phyloP scores from a whole-genome alignment of 2,329 filamentous ascomycete species.

The Diaporthe amygdali region DNA sequence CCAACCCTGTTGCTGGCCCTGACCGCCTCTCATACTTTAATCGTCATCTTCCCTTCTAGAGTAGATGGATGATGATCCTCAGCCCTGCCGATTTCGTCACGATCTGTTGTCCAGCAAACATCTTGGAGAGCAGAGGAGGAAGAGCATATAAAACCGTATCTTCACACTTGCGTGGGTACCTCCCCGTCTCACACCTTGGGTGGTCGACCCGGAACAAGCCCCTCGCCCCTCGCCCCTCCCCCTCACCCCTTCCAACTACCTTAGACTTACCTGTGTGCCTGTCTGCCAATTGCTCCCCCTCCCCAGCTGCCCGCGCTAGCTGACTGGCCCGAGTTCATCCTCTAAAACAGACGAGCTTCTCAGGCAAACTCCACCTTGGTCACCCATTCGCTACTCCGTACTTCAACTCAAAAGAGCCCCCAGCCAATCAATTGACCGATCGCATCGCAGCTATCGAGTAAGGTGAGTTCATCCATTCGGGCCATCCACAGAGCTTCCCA shows the following conservation, averaged over 20 bases:
- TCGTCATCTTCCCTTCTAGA: constrained; percentile 18
- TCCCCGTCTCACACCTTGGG: constrained; percentile 4
- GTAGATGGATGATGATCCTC: background rate
- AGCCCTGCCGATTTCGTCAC: constrained; percentile 20
- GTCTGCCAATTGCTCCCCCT: background rate
- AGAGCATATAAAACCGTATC: background rate
- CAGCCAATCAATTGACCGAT: constrained; percentile 26
- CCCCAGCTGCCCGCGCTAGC: constrained; percentile 8
- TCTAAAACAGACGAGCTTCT: constrained; percentile 23
- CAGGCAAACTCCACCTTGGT: constrained; percentile 27
- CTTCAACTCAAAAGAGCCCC: constrained; percentile 21
- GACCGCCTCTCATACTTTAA: constrained; percentile 13
- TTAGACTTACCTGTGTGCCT: too few species aligned
- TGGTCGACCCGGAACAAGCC: background rate
- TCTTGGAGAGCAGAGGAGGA: background rate
- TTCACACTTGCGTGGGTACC: background rate
- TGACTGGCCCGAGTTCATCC: constrained; percentile 25
- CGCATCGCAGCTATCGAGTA: constrained; percentile 24
- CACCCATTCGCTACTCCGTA: constrained; percentile 24
- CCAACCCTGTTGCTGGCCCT: constrained; percentile 18
- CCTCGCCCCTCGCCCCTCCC: too few species aligned
- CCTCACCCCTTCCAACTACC: constrained; percentile 3
- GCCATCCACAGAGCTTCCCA: constrained; percentile 2
- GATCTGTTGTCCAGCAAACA: background rate
- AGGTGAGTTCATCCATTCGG: constrained; percentile 22